Base-by-base conservation (phyloP, 2,329 filamentous ascomycete species). In the Ascomycota sp. region DNA sequence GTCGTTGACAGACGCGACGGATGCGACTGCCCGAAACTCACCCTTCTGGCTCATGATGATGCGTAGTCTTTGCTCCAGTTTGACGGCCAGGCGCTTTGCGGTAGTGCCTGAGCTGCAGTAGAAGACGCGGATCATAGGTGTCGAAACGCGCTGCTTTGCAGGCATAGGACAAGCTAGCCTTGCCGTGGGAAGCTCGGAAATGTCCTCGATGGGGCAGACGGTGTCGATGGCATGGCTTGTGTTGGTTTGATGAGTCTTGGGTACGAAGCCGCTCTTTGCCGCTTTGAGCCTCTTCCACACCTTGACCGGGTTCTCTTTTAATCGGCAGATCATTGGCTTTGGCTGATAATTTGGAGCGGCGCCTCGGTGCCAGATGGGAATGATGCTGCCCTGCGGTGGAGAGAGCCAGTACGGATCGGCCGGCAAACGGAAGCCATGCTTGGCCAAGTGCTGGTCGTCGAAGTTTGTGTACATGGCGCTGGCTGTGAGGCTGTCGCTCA, bases 371-470 rank as follows among this genome's bases (percentile, higher is more conserved):
- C 30, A 35, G 6, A 35, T 25, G 9, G 34, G 34, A 10, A 35
- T 25, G 10, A 35, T 35, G 16, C 34, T 35, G 30, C 34, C 34
- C 30, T 35, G 34, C 2, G 34, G 34, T 5, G 34, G 30, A 16
- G 34, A 26, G 6, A 35, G 34, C 34, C 34, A 35, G 34, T 35
- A 35, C 10, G 34, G 34, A 26, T 35, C 34, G 7, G 34, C 34
- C 7, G 34, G 34, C 3, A 35, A 31, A 7, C 34, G 30, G 16
- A 35, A 35, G 7, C 34, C 34, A 21, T 35, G 34, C 30, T 35
- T 25, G 10, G 34, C 34, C 26, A 35, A 26, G 32, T 35, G 30
- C 34, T 35, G 34, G 12, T 35, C 34, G 30, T 35, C 34, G 29
- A 35, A 35, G 27, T 35, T 35, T 13, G 30, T 8, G 13, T 32